Conservation (phyloP, 441 rosid species). For the Geranium incanum region DNA sequence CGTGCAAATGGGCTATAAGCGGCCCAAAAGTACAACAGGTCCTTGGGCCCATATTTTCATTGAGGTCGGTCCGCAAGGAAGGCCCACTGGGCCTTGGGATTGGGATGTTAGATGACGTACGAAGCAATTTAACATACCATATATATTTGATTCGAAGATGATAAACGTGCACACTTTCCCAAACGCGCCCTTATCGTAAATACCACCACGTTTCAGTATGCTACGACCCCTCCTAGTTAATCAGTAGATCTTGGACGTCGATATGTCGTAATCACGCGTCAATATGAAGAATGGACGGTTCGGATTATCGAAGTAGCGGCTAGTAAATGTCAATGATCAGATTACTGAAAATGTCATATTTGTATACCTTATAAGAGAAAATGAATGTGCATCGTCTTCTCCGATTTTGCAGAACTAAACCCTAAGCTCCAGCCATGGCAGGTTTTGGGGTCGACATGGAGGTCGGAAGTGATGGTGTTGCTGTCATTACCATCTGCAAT, state of each 20-base stretch:
- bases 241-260: not conserved
- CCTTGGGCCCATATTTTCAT: not conserved
- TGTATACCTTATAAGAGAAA: not conserved
- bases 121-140: too few relatives aligned
- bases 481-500: conserved; percentile 66
- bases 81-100: too few relatives aligned
- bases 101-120: too few relatives aligned
- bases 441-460: conserved; percentile 48
- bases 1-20: not conserved
- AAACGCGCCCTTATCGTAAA: not conserved
- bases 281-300: not conserved
- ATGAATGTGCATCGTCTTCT: not conserved
- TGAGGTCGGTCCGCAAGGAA: too few relatives aligned
- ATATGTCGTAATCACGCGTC: not conserved
- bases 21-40: not conserved
- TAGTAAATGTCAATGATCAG: not conserved
- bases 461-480: conserved; percentile 84
- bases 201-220: not conserved
- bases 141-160: not conserved
- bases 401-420: not conserved
- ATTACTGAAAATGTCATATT: not conserved
- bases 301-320: not conserved
- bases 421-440: conserved; percentile 35
- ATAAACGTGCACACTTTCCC: not conserved
- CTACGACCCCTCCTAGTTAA: not conserved